Conservation (phyloP, 768 basidiomycete genomes). For the Epithele typhae region DNA sequence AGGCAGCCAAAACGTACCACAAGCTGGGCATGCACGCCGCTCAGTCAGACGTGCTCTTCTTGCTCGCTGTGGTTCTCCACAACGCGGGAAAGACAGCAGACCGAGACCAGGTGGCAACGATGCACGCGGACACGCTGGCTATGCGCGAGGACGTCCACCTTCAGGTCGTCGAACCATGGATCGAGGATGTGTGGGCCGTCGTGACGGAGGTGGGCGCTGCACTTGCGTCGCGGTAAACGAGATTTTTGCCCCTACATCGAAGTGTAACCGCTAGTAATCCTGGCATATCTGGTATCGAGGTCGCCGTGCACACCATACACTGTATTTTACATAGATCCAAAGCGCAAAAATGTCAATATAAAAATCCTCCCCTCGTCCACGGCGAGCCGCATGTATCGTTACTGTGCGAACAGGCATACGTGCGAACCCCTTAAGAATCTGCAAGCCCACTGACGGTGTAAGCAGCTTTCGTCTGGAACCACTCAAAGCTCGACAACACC, state of each 20-base stretch:
- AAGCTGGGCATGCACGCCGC: slow-evolving; percentile 55
- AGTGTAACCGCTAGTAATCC: too few relatives aligned
- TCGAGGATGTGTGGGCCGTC: slow-evolving; percentile 50
- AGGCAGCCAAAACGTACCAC: slow-evolving; percentile 64
- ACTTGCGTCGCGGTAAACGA: slow-evolving; percentile 36
- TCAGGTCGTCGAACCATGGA: slow-evolving; percentile 46
- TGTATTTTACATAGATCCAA: too few relatives aligned
- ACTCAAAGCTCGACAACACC: slow-evolving; percentile 16
- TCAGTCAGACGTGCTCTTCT: slow-evolving; percentile 65
- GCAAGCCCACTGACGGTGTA: slow-evolving; percentile 29
- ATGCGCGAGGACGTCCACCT: slow-evolving; percentile 39
- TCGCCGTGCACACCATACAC: too few relatives aligned
- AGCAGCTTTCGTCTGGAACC: slow-evolving; percentile 19
- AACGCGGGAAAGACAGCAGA: slow-evolving; percentile 54
- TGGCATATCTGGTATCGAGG: too few relatives aligned
- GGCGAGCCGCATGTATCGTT: too few relatives aligned
- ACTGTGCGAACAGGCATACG: too few relatives aligned
- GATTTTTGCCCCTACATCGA: too few relatives aligned
- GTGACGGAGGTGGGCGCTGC: slow-evolving; percentile 56
- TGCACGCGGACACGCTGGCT: slow-evolving; percentile 44
- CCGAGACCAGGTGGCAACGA: slow-evolving; percentile 49
- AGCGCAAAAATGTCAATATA: too few relatives aligned
- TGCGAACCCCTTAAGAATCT: slow-evolving; percentile 15
- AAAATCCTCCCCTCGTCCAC: too few relatives aligned
- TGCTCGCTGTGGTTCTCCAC: slow-evolving; percentile 67